A percentile compares a stretch with the other conserved stretches of the same genome.
Evolutionary conservation across 169 alveolate genomes (phyloP).

Genomic region (Ichthyophthirius multifiliis): DNA sequence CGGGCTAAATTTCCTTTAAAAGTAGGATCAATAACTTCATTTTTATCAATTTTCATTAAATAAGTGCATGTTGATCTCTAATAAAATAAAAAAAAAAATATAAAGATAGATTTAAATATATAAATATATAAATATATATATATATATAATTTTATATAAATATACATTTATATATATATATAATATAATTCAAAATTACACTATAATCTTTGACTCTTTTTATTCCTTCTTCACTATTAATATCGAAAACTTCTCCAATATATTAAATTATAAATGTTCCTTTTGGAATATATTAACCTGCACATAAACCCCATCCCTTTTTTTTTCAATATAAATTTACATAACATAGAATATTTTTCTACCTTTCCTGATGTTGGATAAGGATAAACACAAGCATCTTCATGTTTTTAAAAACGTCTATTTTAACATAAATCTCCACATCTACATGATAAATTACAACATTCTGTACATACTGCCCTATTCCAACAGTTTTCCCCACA

Average conservation of each 20-base stretch:
- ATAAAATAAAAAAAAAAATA: neutral
- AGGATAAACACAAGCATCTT: conserved; percentile 53
- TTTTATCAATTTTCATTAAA: conserved; percentile 67
- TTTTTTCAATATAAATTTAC: neutral
- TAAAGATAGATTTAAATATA: too few species aligned
- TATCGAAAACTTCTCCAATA: conserved; percentile 70
- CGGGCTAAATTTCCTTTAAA: conserved; percentile 95
- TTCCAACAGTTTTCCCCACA: conserved; percentile 53
- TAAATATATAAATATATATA: too few species aligned
- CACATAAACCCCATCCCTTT: conserved; percentile 55
- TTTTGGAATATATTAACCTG: conserved; percentile 49
- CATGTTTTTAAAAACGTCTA: conserved; percentile 46
- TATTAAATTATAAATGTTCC: conserved; percentile 57
- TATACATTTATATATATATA: too few species aligned
- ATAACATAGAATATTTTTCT: neutral
- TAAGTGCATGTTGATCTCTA: conserved; percentile 65
- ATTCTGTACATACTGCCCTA: conserved; percentile 46
- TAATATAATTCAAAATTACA: neutral
- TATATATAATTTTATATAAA: too few species aligned
- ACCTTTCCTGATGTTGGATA: conserved; percentile 30
- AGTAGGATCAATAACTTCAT: conserved; percentile 95
- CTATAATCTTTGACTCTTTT: conserved; percentile 52
- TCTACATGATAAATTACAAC: conserved; percentile 41
- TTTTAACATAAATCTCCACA: conserved; percentile 42
- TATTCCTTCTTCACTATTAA: conserved; percentile 55